Base-by-base conservation (phyloP, 2,329 filamentous ascomycete species). In the Diaporthe batatas region DNA sequence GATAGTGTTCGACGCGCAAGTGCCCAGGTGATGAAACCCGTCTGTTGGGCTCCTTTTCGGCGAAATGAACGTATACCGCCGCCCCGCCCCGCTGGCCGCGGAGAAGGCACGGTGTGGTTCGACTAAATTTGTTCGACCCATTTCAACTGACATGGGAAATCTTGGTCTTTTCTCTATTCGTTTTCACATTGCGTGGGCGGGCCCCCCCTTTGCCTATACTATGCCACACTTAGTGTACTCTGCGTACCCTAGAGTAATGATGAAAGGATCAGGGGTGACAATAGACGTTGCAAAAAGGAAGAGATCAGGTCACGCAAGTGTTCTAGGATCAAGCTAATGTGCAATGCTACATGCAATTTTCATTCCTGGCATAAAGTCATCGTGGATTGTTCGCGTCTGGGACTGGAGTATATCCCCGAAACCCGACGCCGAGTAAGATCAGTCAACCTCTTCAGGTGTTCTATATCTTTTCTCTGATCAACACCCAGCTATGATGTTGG, bases 311-410 rank as follows among this genome's bases (percentile, higher is more conserved):
- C 44, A 65, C 44, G n/a, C 29, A 51, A 4, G 16, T 16, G 3
- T 49, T 51, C 12, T 65, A 7, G 32, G 1, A 23, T 25, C 21
- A n/a, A 12, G 3, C 14, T 7, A 16, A n/a, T 54, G 29, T 34
- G 18, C 16, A 11, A 29, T 14, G 39, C 51, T 58, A 29, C 16
- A 42, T 58, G 53, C 44, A 42, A 32, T 70, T 62, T 42, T 70
- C 68, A 70, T 70, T 70, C 25, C 34, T 39, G 55, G 55, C 55
- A 14, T 70, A 34, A 49, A 62, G 29, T 57, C 68, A 54, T 70
- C 55, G 68, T 32, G 55, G 57, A 62, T 62, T 32, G 39, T 62
- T 47, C 23, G 39, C 32, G 58, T 42, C 34, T 58, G 32, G 32
- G 58, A n/a, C 23, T 47, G 16, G 58, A 44, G 23, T 3, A 21